Conservation (phyloP, 2,329 filamentous ascomycete species). For the Alternaria postmessia region DNA sequence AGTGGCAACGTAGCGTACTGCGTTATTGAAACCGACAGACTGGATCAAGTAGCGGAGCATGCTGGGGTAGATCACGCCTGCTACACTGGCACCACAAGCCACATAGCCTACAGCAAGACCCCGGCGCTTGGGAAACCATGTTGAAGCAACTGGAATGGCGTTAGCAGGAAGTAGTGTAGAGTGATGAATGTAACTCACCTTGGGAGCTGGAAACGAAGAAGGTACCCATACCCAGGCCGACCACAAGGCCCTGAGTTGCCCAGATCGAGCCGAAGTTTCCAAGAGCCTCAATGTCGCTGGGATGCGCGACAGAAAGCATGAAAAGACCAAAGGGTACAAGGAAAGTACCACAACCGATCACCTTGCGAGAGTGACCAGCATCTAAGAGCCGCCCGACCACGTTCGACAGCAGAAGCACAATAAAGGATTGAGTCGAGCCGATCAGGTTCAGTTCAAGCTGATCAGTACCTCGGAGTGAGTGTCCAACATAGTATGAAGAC, state of each 20-base stretch:
- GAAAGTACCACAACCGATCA: constrained; percentile 54
- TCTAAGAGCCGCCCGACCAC: constrained; percentile 60
- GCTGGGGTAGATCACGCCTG: constrained; percentile 57
- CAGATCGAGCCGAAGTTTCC: constrained; percentile 56
- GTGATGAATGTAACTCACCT: constrained; percentile 43
- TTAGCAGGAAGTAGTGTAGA: neutral
- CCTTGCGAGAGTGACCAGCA: constrained; percentile 53
- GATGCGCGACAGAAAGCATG: constrained; percentile 54
- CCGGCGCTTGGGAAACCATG: constrained; percentile 59
- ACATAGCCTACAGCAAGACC: constrained; percentile 60
- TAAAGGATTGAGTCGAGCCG: constrained; percentile 58
- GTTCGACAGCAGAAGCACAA: constrained; percentile 57
- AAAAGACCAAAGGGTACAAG: constrained; percentile 57
- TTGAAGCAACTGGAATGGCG: constrained; percentile 53
- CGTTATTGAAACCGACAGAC: constrained; percentile 55
- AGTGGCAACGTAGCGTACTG: constrained; percentile 53
- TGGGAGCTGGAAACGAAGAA: constrained; percentile 62
- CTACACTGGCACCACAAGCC: constrained; percentile 60
- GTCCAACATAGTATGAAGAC: constrained; percentile 58
- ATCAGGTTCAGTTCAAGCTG: constrained; percentile 57
- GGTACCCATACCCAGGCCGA: constrained; percentile 61
- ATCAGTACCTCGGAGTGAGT: constrained; percentile 52
- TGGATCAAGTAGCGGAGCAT: constrained; percentile 57
- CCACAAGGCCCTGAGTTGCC: constrained; percentile 58
- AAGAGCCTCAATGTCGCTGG: constrained; percentile 42